Base-by-base conservation (phyloP, 2,329 filamentous ascomycete genomes). In the Cercospora zeae-maydis region DNA sequence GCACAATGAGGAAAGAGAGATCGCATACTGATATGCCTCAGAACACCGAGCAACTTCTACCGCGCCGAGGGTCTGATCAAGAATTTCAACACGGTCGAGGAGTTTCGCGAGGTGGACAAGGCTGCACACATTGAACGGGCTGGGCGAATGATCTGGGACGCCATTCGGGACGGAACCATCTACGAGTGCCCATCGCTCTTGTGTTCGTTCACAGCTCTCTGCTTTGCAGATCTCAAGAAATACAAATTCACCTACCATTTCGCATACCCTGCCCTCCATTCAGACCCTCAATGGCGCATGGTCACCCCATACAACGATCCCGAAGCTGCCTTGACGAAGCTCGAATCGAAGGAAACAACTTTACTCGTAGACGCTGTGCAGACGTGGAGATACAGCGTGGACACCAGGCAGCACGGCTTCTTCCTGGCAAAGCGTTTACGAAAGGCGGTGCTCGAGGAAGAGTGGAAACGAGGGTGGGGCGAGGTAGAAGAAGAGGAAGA, bases 191-290 rank as follows among this genome's bases (percentile, higher is more conserved):
- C 95, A 2, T 97, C 93, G 4, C 84, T 98, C 1, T 86, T 99
- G 16, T 88, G 92, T 4, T 95, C 91, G 6, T 98, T 97, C 76
- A 84, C 91, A 27, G 87, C 96, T 63, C 86, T 98, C 51, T 96
- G 92, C 14, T 99, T 91, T 75, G 93, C 95, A 66, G 93, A 99
- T 74, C 84, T 99, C 34, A 99, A 99, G 77, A 97, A 96, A 74
- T 98, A 98, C 79, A 91, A 88, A 66, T 97, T 98, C 75, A 92
- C 89, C n/a, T 98, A 98, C 78, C 96, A 96, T 87, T 98, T 98
- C 77, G 93, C 90, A 4, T 99, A 96, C 73, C 95, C 95, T 0
- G 92, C 93, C 14, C 83, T 99, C 49, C 93, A 96, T 75, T 96
- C 93, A 3, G 88, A 93, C 59, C 91, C 92, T 1, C 81, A 84